These are phyloP conservation scores for Fusarium sp. DNA, from an alignment of 2,329 filamentous ascomycete genomes.

Conservation along the genomic window DNA sequence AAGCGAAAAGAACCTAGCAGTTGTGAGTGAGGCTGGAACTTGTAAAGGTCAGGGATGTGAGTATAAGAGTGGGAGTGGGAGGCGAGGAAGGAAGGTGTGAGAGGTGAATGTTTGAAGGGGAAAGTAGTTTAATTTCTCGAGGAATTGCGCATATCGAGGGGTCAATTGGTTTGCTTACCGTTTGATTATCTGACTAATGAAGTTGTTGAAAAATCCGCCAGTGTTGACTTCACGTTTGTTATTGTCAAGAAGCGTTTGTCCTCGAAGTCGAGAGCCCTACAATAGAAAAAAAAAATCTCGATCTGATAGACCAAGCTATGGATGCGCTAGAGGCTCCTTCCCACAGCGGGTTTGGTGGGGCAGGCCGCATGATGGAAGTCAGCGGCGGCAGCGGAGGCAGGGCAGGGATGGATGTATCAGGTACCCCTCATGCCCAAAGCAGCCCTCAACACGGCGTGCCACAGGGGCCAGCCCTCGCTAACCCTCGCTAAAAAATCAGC, in stretches of 20 bases:
- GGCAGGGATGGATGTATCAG: conserved; percentile 15
- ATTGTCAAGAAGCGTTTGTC: conserved; percentile 4
- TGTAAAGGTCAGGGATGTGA: neutral
- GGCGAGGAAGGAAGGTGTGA: neutral
- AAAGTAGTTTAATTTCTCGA: neutral
- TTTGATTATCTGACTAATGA: neutral
- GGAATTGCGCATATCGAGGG: neutral
- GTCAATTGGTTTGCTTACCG: neutral
- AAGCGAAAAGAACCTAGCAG: neutral
- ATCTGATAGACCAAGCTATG: conserved; percentile 15
- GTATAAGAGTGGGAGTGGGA: conserved; percentile 6
- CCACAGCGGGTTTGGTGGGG: conserved; percentile 10
- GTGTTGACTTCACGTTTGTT: conserved; percentile 6
- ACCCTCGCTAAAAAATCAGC: neutral
- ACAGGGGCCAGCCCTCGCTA: conserved; percentile 8
- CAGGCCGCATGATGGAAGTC: neutral
- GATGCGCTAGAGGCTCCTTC: conserved; percentile 13
- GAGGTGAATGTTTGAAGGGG: conserved; percentile 9
- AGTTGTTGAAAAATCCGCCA: neutral
- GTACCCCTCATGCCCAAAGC: conserved; percentile 6
- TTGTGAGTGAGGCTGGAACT: neutral
- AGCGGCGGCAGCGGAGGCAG: neutral
- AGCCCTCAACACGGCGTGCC: neutral
- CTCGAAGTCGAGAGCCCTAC: conserved; percentile 10
- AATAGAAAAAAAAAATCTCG: conserved; percentile 27